A percentile compares a stretch with the other conserved stretches of the same genome.
Evolutionary conservation across 2,329 filamentous ascomycete genomes (phyloP).

Genomic region (Phaeosphaeriaceae sp.): DNA sequence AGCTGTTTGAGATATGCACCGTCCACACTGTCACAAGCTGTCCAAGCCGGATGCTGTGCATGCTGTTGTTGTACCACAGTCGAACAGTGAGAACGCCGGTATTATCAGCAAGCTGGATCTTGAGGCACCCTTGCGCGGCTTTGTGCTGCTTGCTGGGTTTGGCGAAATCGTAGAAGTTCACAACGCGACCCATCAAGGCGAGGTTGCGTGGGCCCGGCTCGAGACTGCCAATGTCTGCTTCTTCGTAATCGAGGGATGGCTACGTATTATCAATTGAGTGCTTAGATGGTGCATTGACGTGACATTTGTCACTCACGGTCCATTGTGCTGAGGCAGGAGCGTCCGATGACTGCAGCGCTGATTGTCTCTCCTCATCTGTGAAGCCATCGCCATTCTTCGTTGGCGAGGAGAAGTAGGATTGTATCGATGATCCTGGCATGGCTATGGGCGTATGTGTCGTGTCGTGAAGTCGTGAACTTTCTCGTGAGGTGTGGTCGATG

Average conservation of each 20-base stretch:
- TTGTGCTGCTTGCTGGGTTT: slow-evolving; percentile 53
- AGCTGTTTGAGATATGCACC: slow-evolving; percentile 59
- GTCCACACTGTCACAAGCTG: slow-evolving; percentile 65
- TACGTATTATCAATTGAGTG: slow-evolving; percentile 39
- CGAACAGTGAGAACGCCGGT: slow-evolving; percentile 63
- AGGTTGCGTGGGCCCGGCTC: slow-evolving; percentile 59
- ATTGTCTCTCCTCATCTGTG: slow-evolving; percentile 56
- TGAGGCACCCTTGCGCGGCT: slow-evolving; percentile 60
- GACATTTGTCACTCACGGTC: slow-evolving; percentile 12
- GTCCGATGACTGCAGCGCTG: slow-evolving; percentile 43
- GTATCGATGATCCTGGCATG: slow-evolving; percentile 53
- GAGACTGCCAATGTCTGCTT: slow-evolving; percentile 56
- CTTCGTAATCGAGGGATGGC: slow-evolving; percentile 57
- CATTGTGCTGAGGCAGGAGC: slow-evolving; percentile 30
- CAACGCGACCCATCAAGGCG: slow-evolving; percentile 62
- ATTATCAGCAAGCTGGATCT: slow-evolving; percentile 64
- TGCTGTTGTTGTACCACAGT: slow-evolving; percentile 57
- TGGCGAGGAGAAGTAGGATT: slow-evolving; percentile 51
- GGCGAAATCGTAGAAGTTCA: slow-evolving; percentile 59
- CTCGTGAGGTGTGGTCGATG: slow-evolving; percentile 3
- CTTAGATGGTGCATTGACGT: not conserved
- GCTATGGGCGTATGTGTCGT: not conserved
- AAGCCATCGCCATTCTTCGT: slow-evolving; percentile 59
- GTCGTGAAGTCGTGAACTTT: not conserved
- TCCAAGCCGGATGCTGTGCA: slow-evolving; percentile 58